Evolutionary conservation across 129 eudicot species (phyloP).

Genomic region (Cynara cardunculus): DNA sequence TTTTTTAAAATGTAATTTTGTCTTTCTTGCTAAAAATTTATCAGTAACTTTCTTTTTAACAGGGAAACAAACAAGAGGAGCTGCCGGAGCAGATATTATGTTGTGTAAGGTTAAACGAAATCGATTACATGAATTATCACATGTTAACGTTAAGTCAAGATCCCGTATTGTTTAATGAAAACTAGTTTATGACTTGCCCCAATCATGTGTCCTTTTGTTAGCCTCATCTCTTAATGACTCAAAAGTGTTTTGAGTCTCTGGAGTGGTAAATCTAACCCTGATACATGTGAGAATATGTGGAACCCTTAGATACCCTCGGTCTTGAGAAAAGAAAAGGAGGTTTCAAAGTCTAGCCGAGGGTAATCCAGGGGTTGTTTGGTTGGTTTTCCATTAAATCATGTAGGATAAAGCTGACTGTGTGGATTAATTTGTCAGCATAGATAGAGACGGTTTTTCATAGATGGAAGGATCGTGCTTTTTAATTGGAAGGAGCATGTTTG

Average conservation of each 20-base stretch:
- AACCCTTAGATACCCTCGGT: background rate
- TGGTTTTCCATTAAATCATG: too few species aligned
- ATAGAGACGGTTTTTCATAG: too few species aligned
- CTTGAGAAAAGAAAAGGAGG: background rate
- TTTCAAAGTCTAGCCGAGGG: too few species aligned
- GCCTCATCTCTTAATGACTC: too few species aligned
- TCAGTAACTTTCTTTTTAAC: background rate
- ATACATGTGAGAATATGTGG: background rate
- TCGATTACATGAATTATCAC: conserved; percentile 64
- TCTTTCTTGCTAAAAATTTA: too few species aligned
- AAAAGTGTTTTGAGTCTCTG: background rate
- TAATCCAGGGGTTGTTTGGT: too few species aligned
- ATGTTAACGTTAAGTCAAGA: conserved; percentile 52
- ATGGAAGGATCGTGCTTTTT: too few species aligned
- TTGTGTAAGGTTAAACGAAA: conserved; percentile 68
- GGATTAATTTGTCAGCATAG: too few species aligned
- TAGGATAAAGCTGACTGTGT: too few species aligned
- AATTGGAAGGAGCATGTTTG: too few species aligned
- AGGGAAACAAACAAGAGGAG: conserved; percentile 89
- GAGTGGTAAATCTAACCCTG: background rate
- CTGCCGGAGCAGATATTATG: conserved; percentile 86
- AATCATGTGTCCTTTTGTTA: background rate
- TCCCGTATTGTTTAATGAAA: conserved; percentile 18
- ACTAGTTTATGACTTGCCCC: background rate
- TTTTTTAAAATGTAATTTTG: too few species aligned